Evolutionary conservation across 208 protist species (phyloP).

Genomic region (Leishmania guyanensis): DNA sequence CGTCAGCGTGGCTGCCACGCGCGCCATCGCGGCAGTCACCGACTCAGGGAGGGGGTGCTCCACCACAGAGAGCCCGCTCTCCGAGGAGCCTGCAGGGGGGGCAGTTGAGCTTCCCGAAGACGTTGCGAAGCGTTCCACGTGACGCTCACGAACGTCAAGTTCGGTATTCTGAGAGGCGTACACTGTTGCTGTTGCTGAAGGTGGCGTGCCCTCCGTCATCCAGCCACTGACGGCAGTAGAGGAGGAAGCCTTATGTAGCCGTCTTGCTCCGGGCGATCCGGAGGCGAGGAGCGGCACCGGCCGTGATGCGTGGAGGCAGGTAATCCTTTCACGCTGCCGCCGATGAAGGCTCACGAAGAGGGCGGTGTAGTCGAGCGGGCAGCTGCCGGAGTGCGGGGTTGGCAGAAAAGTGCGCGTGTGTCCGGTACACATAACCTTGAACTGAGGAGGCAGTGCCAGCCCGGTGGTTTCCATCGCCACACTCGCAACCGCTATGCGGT

Average conservation of each 20-base stretch:
- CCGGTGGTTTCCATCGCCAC: neutral
- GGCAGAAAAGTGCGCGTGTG: conserved; percentile 20
- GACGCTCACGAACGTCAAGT: neutral
- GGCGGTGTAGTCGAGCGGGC: conserved; percentile 30
- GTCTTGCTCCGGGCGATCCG: neutral
- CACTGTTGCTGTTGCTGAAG: neutral
- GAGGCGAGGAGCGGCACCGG: conserved; percentile 20
- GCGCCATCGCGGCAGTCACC: conserved; percentile 22
- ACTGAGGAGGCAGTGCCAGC: neutral
- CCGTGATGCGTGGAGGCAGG: conserved; percentile 6
- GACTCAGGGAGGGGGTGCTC: conserved; percentile 22
- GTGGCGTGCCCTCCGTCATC: neutral
- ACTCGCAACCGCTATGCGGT: neutral
- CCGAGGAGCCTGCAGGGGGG: neutral
- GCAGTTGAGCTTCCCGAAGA: neutral
- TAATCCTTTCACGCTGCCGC: conserved; percentile 18
- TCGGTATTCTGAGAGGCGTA: conserved; percentile 8
- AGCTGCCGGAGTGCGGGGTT: conserved; percentile 28
- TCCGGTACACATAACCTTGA: conserved; percentile 13
- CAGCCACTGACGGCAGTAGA: neutral
- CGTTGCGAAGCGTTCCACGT: neutral
- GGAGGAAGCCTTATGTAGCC: neutral
- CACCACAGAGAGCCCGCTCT: neutral
- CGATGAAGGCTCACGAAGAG: conserved; percentile 28
- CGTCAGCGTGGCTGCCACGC: neutral